These are phyloP conservation scores for Torulaspora maleeae DNA, from an alignment of 805 yeast species.

Conservation along the genomic window DNA sequence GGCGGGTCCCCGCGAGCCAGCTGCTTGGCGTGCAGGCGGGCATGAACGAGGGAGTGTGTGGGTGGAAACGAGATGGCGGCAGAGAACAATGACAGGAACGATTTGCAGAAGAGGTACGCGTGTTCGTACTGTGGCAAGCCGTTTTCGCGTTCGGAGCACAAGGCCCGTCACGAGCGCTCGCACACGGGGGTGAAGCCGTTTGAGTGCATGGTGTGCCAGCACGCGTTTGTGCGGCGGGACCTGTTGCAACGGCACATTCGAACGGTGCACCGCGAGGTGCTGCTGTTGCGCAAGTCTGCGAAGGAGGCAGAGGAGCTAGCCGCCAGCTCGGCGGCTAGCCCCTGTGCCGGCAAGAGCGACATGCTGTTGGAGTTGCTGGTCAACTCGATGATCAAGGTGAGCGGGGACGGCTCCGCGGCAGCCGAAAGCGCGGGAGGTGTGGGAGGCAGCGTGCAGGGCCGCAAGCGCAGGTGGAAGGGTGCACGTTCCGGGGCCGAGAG, in stretches of 20 bases:
- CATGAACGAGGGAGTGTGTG: not conserved
- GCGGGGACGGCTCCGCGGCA: not conserved
- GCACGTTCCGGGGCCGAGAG: not conserved
- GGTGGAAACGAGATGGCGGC: not conserved
- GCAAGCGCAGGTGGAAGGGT: not conserved
- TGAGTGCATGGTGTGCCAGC: constrained; percentile 63
- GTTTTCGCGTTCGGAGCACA: constrained; percentile 74
- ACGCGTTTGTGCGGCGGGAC: constrained; percentile 74
- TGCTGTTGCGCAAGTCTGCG: constrained; percentile 20
- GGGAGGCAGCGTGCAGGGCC: not conserved
- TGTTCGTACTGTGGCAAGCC: constrained; percentile 79
- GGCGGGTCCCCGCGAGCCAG: no score
- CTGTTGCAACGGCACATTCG: constrained; percentile 70
- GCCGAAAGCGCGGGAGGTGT: not conserved
- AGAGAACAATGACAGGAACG: constrained; percentile 3
- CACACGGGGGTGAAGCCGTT: constrained; percentile 81
- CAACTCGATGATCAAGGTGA: constrained; percentile 19
- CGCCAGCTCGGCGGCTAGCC: not conserved
- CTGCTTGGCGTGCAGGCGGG: no score
- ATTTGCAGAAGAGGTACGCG: constrained; percentile 59
- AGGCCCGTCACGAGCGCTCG: constrained; percentile 71
- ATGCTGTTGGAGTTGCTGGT: constrained; percentile 16
- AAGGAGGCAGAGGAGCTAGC: not conserved
- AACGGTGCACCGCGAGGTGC: constrained; percentile 56
- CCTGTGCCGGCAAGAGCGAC: constrained; percentile 3